Percentiles rank a stretch among this genome's conserved stretches.
Conservation (phyloP, 495 filamentous ascomycete species). For the Aspergillus sparsus region DNA sequence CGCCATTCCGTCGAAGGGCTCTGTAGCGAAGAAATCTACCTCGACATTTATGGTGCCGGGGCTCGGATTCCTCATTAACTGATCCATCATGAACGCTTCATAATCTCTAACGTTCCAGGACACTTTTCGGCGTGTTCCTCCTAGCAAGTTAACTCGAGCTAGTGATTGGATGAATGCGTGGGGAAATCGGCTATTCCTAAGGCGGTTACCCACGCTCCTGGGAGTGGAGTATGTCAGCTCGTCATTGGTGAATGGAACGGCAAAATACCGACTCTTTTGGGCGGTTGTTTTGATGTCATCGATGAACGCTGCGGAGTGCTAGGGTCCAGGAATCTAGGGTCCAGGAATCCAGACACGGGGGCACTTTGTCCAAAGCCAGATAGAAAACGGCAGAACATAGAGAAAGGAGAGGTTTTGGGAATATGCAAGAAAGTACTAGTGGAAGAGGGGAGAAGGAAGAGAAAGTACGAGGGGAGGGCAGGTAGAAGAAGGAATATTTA, state of each 20-base stretch:
- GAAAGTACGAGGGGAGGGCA: neutral
- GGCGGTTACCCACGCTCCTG: neutral
- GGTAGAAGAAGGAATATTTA: constrained; percentile 2
- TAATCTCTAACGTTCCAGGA: neutral
- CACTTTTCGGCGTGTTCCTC: neutral
- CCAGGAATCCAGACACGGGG: neutral
- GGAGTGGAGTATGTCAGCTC: neutral
- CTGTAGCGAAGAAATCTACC: neutral
- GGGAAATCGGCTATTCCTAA: constrained; percentile 1
- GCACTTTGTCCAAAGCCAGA: neutral
- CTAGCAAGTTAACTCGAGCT: neutral
- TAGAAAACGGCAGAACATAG: neutral
- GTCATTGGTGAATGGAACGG: neutral
- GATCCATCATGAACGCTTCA: neutral
- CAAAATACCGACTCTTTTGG: neutral
- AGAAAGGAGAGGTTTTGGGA: neutral
- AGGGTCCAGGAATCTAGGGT: no score
- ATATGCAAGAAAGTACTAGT: neutral
- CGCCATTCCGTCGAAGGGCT: neutral
- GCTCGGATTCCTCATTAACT: neutral
- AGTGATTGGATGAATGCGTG: neutral
- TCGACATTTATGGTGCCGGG: neutral
- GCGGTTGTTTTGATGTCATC: neutral
- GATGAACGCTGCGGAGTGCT: neutral
- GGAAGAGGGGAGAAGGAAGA: neutral